A percentile compares a stretch with the other conserved stretches of the same genome.
These are phyloP conservation scores for Fomitopsis schrenkii DNA, from an alignment of 1,284 basidiomycete genomes.

Conservation along the genomic window DNA sequence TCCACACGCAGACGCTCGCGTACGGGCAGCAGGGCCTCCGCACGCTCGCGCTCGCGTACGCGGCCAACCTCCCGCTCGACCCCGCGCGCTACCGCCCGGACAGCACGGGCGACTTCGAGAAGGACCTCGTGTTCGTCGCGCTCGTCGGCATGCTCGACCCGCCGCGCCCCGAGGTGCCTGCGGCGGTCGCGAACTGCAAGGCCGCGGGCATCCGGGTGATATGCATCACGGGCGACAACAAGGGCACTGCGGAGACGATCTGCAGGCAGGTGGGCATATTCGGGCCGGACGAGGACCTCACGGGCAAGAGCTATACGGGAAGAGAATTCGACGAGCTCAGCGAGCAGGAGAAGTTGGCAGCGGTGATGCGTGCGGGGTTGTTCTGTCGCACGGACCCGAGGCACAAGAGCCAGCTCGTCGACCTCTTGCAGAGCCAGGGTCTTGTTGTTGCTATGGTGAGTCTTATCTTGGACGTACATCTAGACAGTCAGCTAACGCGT, in stretches of 20 bases:
- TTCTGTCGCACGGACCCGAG: conserved; percentile 94
- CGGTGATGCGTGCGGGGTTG: conserved; percentile 83
- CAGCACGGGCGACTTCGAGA: conserved; percentile 83
- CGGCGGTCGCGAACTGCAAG: conserved; percentile 86
- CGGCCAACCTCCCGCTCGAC: conserved; percentile 75
- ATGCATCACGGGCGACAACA: conserved; percentile 98
- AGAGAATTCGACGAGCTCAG: conserved; percentile 84
- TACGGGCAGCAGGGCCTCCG: conserved; percentile 86
- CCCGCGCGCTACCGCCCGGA: conserved; percentile 78
- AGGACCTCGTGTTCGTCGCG: conserved; percentile 89
- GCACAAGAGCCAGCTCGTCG: conserved; percentile 95
- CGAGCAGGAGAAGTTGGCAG: conserved; percentile 77
- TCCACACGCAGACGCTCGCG: conserved; percentile 63
- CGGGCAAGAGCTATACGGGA: conserved; percentile 93
- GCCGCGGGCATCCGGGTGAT: conserved; percentile 95
- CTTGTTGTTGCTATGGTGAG: conserved; percentile 97
- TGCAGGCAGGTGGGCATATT: conserved; percentile 96
- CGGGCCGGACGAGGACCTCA: conserved; percentile 74
- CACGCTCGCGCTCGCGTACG: conserved; percentile 88
- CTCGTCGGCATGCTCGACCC: conserved; percentile 98
- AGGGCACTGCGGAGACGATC: conserved; percentile 96
- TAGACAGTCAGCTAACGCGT: conserved; percentile 8
- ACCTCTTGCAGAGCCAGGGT: conserved; percentile 89
- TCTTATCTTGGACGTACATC: conserved; percentile 2
- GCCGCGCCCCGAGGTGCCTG: conserved; percentile 89